phyloP scores from a whole-genome alignment of 2,329 filamentous ascomycete genomes.

The Sarocladium kiliense region DNA sequence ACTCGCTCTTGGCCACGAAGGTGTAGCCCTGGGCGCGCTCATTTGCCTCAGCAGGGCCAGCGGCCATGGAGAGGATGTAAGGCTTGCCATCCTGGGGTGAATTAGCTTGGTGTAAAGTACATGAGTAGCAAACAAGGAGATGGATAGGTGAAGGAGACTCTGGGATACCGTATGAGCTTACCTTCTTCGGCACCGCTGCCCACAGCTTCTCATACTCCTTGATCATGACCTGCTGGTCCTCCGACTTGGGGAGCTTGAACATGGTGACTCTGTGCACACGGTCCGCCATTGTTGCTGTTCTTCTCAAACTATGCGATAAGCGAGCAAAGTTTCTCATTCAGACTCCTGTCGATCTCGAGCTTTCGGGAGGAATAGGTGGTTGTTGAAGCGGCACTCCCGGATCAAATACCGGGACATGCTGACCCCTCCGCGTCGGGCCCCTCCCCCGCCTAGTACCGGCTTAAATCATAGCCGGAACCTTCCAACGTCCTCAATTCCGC shows the following conservation, averaged over 20 bases:
- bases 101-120: too few relatives aligned
- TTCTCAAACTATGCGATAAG: background rate
- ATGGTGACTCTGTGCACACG: conserved; percentile 45
- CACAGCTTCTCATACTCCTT: conserved; percentile 38
- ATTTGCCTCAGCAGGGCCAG: conserved; percentile 50
- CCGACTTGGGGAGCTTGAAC: conserved; percentile 46
- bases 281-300: conserved; percentile 30
- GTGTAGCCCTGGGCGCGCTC: conserved; percentile 61
- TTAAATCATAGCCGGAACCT: background rate
- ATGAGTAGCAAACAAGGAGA: too few relatives aligned
- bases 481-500: background rate
- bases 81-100: conserved; percentile 58
- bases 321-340: background rate
- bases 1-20: conserved; percentile 56
- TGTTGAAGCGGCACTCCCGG: too few relatives aligned
- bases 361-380: too few relatives aligned
- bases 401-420: too few relatives aligned
- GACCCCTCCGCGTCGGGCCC: background rate
- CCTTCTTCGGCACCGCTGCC: conserved; percentile 26
- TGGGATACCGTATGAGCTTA: too few relatives aligned
- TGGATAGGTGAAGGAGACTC: too few relatives aligned
- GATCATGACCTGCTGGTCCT: conserved; percentile 37
- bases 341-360: too few relatives aligned
- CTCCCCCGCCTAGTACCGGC: background rate
- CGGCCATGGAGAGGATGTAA: conserved; percentile 58